Percentiles rank a stretch among this genome's conserved stretches.
phyloP scores from a whole-genome alignment of 768 basidiomycete species.

The Russula ochroleuca region DNA sequence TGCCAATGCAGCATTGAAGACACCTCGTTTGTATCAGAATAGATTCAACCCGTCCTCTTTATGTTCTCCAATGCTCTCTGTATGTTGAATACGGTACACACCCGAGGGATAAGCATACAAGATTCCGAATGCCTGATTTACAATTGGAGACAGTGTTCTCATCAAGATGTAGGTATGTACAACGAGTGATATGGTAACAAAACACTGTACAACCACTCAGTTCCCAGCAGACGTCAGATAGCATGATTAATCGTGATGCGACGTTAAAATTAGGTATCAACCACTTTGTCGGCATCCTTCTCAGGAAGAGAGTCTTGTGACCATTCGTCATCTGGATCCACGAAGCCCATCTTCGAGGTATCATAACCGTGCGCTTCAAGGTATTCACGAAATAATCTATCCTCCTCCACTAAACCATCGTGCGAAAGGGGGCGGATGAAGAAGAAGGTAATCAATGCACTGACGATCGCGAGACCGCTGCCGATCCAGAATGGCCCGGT shows the following conservation, averaged over 20 bases:
- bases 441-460: constrained; percentile 66
- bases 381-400: constrained; percentile 76
- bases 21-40: constrained; percentile 1
- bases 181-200: background rate
- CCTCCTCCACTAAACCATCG: constrained; percentile 79
- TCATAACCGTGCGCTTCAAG: constrained; percentile 78
- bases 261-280: background rate
- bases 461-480: constrained; percentile 76
- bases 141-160: background rate
- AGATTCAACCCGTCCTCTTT: background rate
- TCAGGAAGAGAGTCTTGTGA: constrained; percentile 25
- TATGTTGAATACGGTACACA: background rate
- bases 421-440: constrained; percentile 69
- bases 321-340: constrained; percentile 30
- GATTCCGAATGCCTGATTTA: background rate
- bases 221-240: background rate
- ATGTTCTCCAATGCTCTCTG: background rate
- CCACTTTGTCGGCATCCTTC: constrained; percentile 19
- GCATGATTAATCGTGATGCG: background rate
- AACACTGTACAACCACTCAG: background rate
- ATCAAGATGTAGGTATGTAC: constrained; percentile 6
- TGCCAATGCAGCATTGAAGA: constrained; percentile 29
- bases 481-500: constrained; percentile 88
- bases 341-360: constrained; percentile 64
- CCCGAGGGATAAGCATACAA: background rate